phyloP scores from a whole-genome alignment of 2,329 filamentous ascomycete species.

The Pleurostoma richardsiae region DNA sequence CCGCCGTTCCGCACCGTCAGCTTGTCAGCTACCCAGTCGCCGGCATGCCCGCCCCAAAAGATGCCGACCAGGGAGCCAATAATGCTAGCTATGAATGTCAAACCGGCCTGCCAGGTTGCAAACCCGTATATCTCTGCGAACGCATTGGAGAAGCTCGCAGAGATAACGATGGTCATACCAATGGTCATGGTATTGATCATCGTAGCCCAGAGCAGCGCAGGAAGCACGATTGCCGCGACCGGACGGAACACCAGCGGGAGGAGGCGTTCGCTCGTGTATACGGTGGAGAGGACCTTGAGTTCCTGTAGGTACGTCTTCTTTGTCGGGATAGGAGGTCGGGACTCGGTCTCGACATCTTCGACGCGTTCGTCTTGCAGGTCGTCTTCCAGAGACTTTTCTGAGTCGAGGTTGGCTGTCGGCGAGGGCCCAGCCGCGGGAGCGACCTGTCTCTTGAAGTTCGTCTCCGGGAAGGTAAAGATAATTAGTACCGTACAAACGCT shows the following conservation, averaged over 20 bases:
- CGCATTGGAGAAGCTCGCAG: constrained; percentile 37
- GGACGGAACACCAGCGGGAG: constrained; percentile 39
- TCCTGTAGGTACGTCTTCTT: constrained; percentile 12
- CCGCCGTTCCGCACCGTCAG: constrained; percentile 43
- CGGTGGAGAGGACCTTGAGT: constrained; percentile 27
- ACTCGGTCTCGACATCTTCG: constrained; percentile 8
- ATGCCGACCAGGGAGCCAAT: constrained; percentile 38
- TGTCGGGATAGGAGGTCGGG: neutral
- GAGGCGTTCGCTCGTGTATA: constrained; percentile 33
- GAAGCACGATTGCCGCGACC: constrained; percentile 36
- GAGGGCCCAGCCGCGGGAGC: constrained; percentile 6
- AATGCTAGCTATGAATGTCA: constrained; percentile 39
- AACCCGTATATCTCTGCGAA: constrained; percentile 31
- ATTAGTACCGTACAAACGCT: constrained; percentile 34
- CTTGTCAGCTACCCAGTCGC: constrained; percentile 35
- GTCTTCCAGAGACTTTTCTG: neutral
- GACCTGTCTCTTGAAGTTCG: constrained; percentile 25
- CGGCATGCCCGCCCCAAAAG: constrained; percentile 36
- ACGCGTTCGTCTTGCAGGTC: neutral
- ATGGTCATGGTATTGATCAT: constrained; percentile 43
- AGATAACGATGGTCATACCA: constrained; percentile 44
- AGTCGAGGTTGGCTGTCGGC: constrained; percentile 5
- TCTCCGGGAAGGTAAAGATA: constrained; percentile 46
- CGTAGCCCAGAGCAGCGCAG: constrained; percentile 44
- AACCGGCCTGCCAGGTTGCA: constrained; percentile 31